Evolutionary conservation across 345 rosid genomes (phyloP).

Genomic region (Eucalyptus virginea): DNA sequence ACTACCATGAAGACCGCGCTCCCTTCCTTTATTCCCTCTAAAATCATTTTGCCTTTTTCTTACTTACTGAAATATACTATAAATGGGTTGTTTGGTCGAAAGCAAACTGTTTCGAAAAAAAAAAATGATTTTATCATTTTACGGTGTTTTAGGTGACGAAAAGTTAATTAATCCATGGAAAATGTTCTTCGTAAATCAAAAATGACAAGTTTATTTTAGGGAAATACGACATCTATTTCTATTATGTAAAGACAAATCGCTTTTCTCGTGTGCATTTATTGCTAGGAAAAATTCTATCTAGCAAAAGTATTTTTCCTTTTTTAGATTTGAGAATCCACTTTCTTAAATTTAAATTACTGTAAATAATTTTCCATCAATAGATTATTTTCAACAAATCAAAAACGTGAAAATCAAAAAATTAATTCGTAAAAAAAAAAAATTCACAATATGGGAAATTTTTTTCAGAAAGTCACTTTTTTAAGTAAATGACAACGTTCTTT

Average conservation of each 20-base stretch:
- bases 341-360: too few relatives aligned
- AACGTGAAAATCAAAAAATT: rapidly evolving
- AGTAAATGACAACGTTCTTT: background rate
- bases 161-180: background rate
- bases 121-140: too few relatives aligned
- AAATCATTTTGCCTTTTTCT: background rate
- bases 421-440: too few relatives aligned
- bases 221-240: background rate
- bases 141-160: background rate
- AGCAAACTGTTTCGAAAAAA: too few relatives aligned
- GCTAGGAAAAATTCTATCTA: rapidly evolving
- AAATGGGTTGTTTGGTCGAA: too few relatives aligned
- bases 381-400: too few relatives aligned
- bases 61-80: too few relatives aligned
- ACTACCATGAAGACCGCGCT: background rate
- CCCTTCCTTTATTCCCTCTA: background rate
- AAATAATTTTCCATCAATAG: rapidly evolving
- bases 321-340: background rate
- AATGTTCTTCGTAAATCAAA: background rate
- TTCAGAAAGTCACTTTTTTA: too few relatives aligned
- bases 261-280: background rate
- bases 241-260: background rate
- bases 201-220: background rate
- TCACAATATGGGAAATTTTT: too few relatives aligned
- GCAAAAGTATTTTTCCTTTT: background rate